Base-by-base conservation (phyloP, 176 grass and related monocot genomes). In the Triticum urartu region DNA sequence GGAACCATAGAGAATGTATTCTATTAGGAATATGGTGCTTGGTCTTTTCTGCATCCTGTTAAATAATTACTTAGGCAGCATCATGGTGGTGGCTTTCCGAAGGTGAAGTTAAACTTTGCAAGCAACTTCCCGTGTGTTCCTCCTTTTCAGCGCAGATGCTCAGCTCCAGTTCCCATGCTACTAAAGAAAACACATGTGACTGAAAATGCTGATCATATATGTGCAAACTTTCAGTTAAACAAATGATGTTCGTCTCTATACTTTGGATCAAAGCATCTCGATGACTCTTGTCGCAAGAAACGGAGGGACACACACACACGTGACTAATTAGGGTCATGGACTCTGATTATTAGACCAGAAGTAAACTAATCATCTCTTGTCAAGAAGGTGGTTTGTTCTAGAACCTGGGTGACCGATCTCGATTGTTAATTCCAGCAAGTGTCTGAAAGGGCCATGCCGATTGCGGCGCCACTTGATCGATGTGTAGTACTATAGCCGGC, bases 181-280 rank as follows among this genome's bases (percentile, higher is more conserved):
- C 45, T 42, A 87, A 89, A 87, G 80, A 54, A 72, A 86, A 69
- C 30, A 35, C 15, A 6, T 82, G 82, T 91, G 86, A 78, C 25
- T 78, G 81, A 80, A 83, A 87, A 43, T 33, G 13, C 3, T 36
- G 11, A 82, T 54, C 30, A 45, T 48, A 69, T 1, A n/a, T 35
- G 4, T 9, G 26, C 42, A 28, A 48, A 52, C 7, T 20, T 28
- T 6, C 22, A 75, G 42, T 48, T 28, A 72, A 72, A 45, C 6
- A 52, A 75, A 54, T 75, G 72, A 0, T 75, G 28, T 7, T 30
- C 11, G 66, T 75, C 28, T 0, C 43, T 0, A 69, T 52, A 28
- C 89, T 88, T 81, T 85, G 70, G 52, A 81, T 64, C 71, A 45
- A 91, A 88, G 86, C 70, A 88, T 78, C 82, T 28, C 21, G 81